Conservation (phyloP, 78 protist species). For the Dictyostelium capitatum region DNA sequence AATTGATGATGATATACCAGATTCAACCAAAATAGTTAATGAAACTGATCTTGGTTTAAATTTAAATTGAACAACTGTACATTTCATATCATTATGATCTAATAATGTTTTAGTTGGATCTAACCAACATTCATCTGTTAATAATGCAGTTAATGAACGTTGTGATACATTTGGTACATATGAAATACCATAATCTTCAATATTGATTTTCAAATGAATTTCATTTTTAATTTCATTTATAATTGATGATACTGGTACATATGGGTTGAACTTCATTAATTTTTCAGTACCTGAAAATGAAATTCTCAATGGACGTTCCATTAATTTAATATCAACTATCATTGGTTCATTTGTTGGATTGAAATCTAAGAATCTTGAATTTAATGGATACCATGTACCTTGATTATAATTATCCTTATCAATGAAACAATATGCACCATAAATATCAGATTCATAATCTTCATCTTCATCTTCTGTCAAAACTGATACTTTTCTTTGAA, state of each 20-base stretch:
- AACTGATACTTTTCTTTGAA: not conserved
- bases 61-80: slow-evolving; percentile 24
- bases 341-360: not conserved
- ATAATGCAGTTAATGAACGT: not conserved
- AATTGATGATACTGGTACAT: not conserved
- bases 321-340: slow-evolving; percentile 9
- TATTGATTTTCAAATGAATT: slow-evolving; percentile 13
- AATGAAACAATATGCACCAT: slow-evolving; percentile 20
- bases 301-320: slow-evolving; percentile 1
- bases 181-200: slow-evolving; percentile 33
- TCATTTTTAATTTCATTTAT: slow-evolving; percentile 16
- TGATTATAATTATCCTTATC: not conserved
- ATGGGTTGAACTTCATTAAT: slow-evolving; percentile 27
- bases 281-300: slow-evolving; percentile 25
- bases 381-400: slow-evolving; percentile 27
- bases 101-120: slow-evolving; percentile 19
- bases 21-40: not conserved
- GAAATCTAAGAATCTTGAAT: slow-evolving; percentile 26
- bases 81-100: slow-evolving; percentile 4
- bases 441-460: slow-evolving; percentile 29
- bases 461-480: not conserved
- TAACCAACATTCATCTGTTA: slow-evolving; percentile 2
- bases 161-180: not conserved
- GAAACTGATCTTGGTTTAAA: slow-evolving; percentile 24
- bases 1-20: slow-evolving; percentile 12